Evolutionary conservation across 2,329 filamentous ascomycete genomes (phyloP), one percentile per base, ranked within the genome.

Genomic region (Aureobasidium sp.): DNA sequence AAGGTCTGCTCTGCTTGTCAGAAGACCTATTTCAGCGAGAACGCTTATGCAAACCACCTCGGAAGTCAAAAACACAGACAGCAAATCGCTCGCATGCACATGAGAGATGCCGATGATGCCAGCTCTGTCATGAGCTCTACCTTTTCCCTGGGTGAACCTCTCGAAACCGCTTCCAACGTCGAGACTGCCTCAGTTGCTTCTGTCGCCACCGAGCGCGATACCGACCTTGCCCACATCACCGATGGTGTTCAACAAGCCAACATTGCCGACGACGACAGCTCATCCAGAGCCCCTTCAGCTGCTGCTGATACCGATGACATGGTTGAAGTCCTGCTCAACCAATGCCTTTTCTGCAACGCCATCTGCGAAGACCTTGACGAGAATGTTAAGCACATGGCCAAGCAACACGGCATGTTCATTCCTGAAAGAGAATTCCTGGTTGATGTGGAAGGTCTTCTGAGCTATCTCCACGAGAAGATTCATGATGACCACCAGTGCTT

Each of bases 1-100:
- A 91, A 89, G 71, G 78, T 81, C 34, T 99, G 94, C 75, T 80
- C 85, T 3, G 82, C 86, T 25, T 99, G 94, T 78, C 84, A 89
- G 70, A 96, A 96, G 79, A 91, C 89, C 14, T 99, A 96, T 75
- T 97, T 88, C 79, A 97, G 92, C 76, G 90, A 97, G 72, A 97
- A 97, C 77, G 93, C 94, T 37, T 97, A 89, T 75, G 85, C 87
- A 71, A 99, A 97, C 76, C 94, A 99, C 72, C 74, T 97, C 61
- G 86, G 86, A 63, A 97, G 92, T 77, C 87, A 90, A 68, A 96
- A 96, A 75, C 94, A 99, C 76, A 90, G 86, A 75, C 79, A 84
- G 61, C 86, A 86, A 68, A 81, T 88, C 62, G 79, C 83, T 11
- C 74, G 75, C 30, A 67, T 78, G 36, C 79, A 80, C 45, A 67